Percentiles rank a stretch among this genome's conserved stretches.
Conservation (phyloP, 495 filamentous ascomycete genomes). For the Aspergillus sclerotioniger region DNA sequence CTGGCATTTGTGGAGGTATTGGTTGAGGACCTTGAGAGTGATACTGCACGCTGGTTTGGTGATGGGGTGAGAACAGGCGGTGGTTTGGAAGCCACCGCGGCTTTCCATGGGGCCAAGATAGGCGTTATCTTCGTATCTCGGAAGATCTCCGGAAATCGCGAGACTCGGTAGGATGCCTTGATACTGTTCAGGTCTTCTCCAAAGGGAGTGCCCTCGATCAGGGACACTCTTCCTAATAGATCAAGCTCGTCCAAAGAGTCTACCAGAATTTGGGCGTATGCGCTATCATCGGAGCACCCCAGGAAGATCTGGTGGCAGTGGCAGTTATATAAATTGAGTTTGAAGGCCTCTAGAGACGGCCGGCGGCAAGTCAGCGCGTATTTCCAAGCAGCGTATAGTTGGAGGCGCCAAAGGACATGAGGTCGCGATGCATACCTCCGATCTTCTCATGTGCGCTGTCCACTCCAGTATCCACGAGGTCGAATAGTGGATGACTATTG, state of each 20-base stretch:
- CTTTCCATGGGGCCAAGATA: slow-evolving; percentile 40
- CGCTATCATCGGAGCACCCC: slow-evolving; percentile 73
- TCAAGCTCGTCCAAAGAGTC: slow-evolving; percentile 51
- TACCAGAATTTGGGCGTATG: slow-evolving; percentile 70
- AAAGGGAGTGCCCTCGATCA: slow-evolving; percentile 73
- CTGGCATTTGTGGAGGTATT: slow-evolving; percentile 40
- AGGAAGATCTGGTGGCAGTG: slow-evolving; percentile 82
- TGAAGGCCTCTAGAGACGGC: slow-evolving; percentile 60
- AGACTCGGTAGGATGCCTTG: slow-evolving; percentile 53
- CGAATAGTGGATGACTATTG: slow-evolving; percentile 67
- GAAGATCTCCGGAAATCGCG: slow-evolving; percentile 65
- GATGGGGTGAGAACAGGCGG: slow-evolving; percentile 39
- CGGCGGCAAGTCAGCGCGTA: slow-evolving; percentile 13
- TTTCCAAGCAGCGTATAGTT: neutral
- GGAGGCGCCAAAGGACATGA: neutral
- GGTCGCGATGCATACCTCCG: slow-evolving; percentile 52
- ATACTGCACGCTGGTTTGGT: slow-evolving; percentile 38
- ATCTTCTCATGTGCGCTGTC: slow-evolving; percentile 73
- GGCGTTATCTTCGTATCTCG: slow-evolving; percentile 59
- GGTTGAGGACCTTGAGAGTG: slow-evolving; percentile 41
- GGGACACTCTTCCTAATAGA: slow-evolving; percentile 58
- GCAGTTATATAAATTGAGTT: slow-evolving; percentile 61
- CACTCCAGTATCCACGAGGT: slow-evolving; percentile 76
- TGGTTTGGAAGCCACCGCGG: slow-evolving; percentile 33
- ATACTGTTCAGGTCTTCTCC: slow-evolving; percentile 59